Base-by-base conservation (phyloP, 2,329 filamentous ascomycete species). In the Volutella citrinella region DNA sequence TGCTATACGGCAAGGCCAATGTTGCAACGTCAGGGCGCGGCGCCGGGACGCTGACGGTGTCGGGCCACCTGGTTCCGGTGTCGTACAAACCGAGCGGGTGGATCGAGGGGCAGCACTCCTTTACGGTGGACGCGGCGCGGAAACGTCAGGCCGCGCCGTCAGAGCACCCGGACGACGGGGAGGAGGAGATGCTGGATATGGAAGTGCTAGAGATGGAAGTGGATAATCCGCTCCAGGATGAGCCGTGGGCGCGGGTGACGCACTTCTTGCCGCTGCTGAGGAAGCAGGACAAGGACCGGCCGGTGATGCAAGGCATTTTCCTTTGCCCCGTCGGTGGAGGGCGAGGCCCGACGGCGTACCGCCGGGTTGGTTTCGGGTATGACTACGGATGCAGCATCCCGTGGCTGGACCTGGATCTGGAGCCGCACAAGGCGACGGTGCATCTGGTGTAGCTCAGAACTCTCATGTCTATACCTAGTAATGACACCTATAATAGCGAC, bases 181-280 rank as follows among this genome's bases (percentile, higher is more conserved):
- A n/a, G n/a, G n/a, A n/a, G n/a, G n/a, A n/a, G n/a, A n/a, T n/a
- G n/a, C n/a, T n/a, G n/a, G n/a, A n/a, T n/a, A n/a, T n/a, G n/a
- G n/a, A n/a, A n/a, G n/a, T n/a, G n/a, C 20, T 32, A 5, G 19
- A 21, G 10, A 32, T 32, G 30, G 30, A 32, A 14, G 5, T 32
- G 6, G 30, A 32, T 18, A 17, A 24, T 17, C 30, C 30, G 4
- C 13, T 23, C 10, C 20, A 32, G 14, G 19, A 23, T 19, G 20
- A 24, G 5, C 12, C n/a, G n/a, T 32, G 30, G 16, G 12, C 10
- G 6, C 14, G 12, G 14, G 30, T 32, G n/a, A 32, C 30, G 8
- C 30, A 24, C 14, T 32, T 32, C 13, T 14, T 32, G n/a, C 30
- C 30, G 11, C 16, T 32, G 19, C 23, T 32, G 19, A 9, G 21